Evolutionary conservation across 352 stramenopile species (phyloP).

Genomic region (Globisporangium barbulae): DNA sequence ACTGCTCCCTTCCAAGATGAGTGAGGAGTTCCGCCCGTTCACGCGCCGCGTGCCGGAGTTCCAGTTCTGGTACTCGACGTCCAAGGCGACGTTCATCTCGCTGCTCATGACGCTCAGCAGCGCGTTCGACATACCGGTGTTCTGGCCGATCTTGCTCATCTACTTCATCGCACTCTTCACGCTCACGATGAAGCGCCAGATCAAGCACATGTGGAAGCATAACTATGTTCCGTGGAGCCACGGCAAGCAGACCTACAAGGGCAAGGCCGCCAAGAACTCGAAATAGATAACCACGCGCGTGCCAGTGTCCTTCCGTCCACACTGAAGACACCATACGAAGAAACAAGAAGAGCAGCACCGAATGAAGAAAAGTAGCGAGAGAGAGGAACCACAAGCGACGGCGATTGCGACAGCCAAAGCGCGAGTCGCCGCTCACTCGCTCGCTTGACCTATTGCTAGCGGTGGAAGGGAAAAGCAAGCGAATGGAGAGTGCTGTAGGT

Average conservation of each 20-base stretch:
- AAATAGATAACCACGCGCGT: constrained; percentile 48
- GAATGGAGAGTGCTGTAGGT: neutral
- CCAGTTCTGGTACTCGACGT: constrained; percentile 97
- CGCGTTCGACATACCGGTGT: constrained; percentile 98
- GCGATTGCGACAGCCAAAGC: neutral
- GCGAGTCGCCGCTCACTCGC: too few species aligned
- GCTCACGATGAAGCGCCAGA: constrained; percentile 99
- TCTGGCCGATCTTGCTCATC: constrained; percentile 98
- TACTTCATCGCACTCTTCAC: constrained; percentile 99
- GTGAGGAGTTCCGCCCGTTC: constrained; percentile 92
- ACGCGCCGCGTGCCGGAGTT: constrained; percentile 95
- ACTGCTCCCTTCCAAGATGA: constrained; percentile 88
- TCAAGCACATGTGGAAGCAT: constrained; percentile 99
- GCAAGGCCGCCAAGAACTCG: constrained; percentile 58
- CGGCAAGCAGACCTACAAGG: constrained; percentile 96
- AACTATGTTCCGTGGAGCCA: constrained; percentile 97
- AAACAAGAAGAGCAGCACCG: neutral
- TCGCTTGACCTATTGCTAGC: neutral
- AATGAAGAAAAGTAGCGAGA: neutral
- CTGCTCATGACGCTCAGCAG: constrained; percentile 98
- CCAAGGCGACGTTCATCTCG: constrained; percentile 88
- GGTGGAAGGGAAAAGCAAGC: neutral
- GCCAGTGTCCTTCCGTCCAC: neutral
- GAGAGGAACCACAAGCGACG: neutral
- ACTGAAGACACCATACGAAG: neutral